Evolutionary conservation across 352 stramenopile genomes (phyloP).

Genomic region (Phytopythium delawarense): DNA sequence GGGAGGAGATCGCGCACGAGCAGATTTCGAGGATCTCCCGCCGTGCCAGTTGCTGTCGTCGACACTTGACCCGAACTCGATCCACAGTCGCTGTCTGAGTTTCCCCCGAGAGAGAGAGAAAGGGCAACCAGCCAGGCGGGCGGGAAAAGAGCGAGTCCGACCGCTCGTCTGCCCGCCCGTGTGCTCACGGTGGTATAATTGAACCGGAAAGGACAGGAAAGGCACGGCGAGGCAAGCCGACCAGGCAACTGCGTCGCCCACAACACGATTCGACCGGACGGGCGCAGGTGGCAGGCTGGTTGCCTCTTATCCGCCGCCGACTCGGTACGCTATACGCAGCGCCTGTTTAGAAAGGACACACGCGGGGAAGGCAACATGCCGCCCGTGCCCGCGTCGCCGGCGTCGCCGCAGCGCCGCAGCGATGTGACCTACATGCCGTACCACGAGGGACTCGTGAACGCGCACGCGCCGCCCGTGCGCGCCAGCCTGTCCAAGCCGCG

Average conservation of each 20-base stretch:
- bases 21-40: too few species aligned
- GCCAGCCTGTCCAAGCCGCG: constrained; percentile 28
- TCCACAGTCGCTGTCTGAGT: too few species aligned
- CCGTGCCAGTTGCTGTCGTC: too few species aligned
- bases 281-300: background rate
- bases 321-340: too few species aligned
- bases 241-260: background rate
- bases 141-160: too few species aligned
- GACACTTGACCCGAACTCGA: too few species aligned
- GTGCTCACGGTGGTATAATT: too few species aligned
- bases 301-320: background rate
- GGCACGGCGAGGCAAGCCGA: too few species aligned
- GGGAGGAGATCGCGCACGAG: background rate
- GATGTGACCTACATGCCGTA: constrained; percentile 46
- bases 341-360: background rate
- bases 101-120: too few species aligned
- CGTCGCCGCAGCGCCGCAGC: constrained; percentile 11
- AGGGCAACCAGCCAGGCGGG: too few species aligned
- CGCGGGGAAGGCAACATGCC: background rate
- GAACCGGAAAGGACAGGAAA: too few species aligned
- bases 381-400: background rate
- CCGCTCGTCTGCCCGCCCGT: too few species aligned
- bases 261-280: background rate
- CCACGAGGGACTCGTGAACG: constrained; percentile 42
- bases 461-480: constrained; percentile 29